A percentile compares a stretch with the other conserved stretches of the same genome.
These are phyloP conservation scores for Cryptococcus maquisensis DNA, from an alignment of 1,284 basidiomycete species.

Conservation along the genomic window DNA sequence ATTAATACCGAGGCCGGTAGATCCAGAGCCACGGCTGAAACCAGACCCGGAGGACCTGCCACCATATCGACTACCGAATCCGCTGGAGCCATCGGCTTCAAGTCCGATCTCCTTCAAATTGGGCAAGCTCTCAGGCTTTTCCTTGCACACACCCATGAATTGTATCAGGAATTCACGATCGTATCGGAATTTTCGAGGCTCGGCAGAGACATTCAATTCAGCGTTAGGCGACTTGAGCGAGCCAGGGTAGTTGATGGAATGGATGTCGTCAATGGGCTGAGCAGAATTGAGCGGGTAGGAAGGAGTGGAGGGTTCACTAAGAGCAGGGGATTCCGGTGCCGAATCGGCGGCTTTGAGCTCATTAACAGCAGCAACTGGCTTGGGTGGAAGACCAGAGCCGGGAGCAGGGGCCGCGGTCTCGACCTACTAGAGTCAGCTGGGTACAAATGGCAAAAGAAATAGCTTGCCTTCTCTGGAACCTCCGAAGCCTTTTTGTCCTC, in stretches of 20 bases:
- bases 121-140: slow-evolving; percentile 86
- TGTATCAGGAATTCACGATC: slow-evolving; percentile 97
- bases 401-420: slow-evolving; percentile 50
- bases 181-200: slow-evolving; percentile 90
- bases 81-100: slow-evolving; percentile 63
- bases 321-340: slow-evolving; percentile 43
- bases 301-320: slow-evolving; percentile 19
- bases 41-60: slow-evolving; percentile 54
- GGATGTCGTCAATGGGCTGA: slow-evolving; percentile 76
- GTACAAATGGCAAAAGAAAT: neutral
- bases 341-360: slow-evolving; percentile 54
- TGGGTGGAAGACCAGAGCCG: slow-evolving; percentile 45
- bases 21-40: slow-evolving; percentile 37
- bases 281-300: slow-evolving; percentile 66
- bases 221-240: slow-evolving; percentile 76
- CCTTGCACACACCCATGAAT: slow-evolving; percentile 92
- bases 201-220: slow-evolving; percentile 78
- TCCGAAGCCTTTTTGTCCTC: slow-evolving; percentile 23
- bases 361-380: slow-evolving; percentile 41
- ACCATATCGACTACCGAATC: slow-evolving; percentile 33
- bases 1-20: slow-evolving; percentile 33
- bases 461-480: too few relatives aligned
- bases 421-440: slow-evolving; percentile 44
- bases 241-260: slow-evolving; percentile 74
- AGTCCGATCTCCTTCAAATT: slow-evolving; percentile 88